phyloP scores from a whole-genome alignment of 2,329 filamentous ascomycete species.

The Cercospora sp. region DNA sequence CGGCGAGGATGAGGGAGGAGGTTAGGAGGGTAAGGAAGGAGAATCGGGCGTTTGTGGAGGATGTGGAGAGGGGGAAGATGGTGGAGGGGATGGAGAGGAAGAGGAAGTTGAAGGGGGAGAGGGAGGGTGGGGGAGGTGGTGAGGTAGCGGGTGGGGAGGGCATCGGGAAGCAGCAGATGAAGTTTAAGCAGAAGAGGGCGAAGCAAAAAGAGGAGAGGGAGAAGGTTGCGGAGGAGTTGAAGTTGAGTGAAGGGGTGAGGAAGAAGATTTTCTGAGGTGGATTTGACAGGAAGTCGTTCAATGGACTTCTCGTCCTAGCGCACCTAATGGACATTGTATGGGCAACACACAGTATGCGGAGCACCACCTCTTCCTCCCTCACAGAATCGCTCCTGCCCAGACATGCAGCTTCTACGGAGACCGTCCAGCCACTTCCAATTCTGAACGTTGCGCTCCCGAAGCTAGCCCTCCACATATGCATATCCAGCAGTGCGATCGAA shows the following conservation, averaged over 20 bases:
- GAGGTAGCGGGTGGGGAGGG: background rate
- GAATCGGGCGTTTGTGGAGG: constrained; percentile 77
- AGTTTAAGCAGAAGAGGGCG: constrained; percentile 20
- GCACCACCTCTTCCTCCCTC: background rate
- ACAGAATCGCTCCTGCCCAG: background rate
- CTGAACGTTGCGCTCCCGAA: background rate
- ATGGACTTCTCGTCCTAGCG: background rate
- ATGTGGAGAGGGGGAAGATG: constrained; percentile 79
- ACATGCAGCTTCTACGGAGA: background rate
- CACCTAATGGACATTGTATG: background rate
- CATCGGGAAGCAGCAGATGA: background rate
- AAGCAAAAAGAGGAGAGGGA: background rate
- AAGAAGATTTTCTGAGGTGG: constrained; percentile 19
- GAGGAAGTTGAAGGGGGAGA: constrained; percentile 57
- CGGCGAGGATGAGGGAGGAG: constrained; percentile 73
- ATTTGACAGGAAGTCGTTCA: background rate
- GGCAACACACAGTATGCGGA: background rate
- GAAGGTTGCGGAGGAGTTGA: constrained; percentile 4
- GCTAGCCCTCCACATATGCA: background rate
- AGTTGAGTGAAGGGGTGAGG: background rate
- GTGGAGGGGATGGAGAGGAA: constrained; percentile 65
- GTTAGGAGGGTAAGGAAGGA: constrained; percentile 73
- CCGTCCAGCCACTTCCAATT: background rate
- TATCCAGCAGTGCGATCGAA: background rate
- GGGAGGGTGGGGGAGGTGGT: constrained; percentile 35